Evolutionary conservation across 2,329 filamentous ascomycete species (phyloP).

Genomic region (Exophiala alcalophila): DNA sequence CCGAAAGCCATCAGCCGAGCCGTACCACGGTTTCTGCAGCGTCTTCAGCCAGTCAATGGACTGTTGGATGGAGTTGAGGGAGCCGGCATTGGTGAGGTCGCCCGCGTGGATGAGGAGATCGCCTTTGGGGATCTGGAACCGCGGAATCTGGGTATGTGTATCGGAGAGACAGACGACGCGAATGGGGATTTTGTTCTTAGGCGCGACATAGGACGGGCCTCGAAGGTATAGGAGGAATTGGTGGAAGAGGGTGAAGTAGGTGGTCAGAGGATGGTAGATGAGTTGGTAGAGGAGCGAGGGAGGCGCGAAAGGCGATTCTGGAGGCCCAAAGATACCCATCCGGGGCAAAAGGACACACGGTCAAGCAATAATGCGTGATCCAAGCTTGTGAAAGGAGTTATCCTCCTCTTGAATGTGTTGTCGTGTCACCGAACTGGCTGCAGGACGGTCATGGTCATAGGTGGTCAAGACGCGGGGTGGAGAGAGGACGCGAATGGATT

Average conservation of each 20-base stretch:
- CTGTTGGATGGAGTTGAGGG: conserved; percentile 69
- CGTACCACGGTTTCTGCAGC: conserved; percentile 41
- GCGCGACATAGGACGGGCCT: conserved; percentile 60
- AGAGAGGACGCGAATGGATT: no score
- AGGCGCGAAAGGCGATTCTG: conserved; percentile 47
- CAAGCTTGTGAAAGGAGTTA: no score
- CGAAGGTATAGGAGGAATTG: conserved; percentile 64
- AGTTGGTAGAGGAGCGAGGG: conserved; percentile 59
- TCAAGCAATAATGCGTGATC: background rate
- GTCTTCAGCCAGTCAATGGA: conserved; percentile 77
- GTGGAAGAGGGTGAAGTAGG: conserved; percentile 62
- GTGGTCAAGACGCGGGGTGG: no score
- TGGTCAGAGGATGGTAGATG: conserved; percentile 65
- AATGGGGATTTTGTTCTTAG: conserved; percentile 55
- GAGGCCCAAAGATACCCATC: conserved; percentile 21
- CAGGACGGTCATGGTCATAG: no score
- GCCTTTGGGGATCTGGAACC: conserved; percentile 55
- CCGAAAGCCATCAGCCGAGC: conserved; percentile 55
- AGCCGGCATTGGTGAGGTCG: conserved; percentile 74
- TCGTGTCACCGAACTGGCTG: conserved; percentile 3
- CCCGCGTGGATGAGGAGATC: conserved; percentile 89
- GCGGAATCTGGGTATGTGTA: conserved; percentile 67
- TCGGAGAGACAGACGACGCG: conserved; percentile 86
- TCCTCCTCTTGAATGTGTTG: background rate
- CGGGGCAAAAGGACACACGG: background rate